Conservation (phyloP, 1,284 basidiomycete genomes). For the Rhodotorula glutinis region DNA sequence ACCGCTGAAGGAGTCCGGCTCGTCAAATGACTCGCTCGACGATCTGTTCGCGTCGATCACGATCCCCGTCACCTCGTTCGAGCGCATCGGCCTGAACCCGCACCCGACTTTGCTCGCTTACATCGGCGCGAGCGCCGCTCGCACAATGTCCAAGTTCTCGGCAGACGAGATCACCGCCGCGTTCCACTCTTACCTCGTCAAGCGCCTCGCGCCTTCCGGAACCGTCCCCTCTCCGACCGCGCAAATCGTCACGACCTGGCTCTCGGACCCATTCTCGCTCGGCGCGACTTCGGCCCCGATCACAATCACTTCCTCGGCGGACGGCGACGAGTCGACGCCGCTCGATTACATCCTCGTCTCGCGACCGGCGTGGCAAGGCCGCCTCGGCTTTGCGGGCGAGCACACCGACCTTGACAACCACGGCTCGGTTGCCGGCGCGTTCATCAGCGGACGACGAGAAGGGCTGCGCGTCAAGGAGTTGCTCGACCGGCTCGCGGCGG, state of each 20-base stretch:
- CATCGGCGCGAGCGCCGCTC: conserved; percentile 32
- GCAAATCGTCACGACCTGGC: conserved; percentile 51
- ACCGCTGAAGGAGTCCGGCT: conserved; percentile 10
- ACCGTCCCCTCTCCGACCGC: conserved; percentile 32
- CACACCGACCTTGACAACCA: conserved; percentile 55
- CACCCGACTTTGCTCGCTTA: conserved; percentile 42
- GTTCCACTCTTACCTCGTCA: conserved; percentile 49
- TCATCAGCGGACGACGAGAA: conserved; percentile 50
- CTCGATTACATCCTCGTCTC: conserved; percentile 54
- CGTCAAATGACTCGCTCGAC: neutral
- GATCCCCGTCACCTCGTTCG: conserved; percentile 38
- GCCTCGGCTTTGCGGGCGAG: conserved; percentile 56
- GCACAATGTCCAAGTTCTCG: conserved; percentile 34
- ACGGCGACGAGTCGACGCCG: conserved; percentile 48
- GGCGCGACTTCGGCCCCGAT: conserved; percentile 56
- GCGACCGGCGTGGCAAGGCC: conserved; percentile 51
- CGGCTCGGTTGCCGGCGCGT: conserved; percentile 53
- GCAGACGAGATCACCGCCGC: conserved; percentile 45
- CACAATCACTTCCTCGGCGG: conserved; percentile 37
- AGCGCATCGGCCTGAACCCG: conserved; percentile 18
- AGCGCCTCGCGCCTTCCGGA: conserved; percentile 38
- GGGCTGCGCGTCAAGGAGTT: conserved; percentile 47
- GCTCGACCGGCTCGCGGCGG: conserved; percentile 27
- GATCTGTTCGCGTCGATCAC: conserved; percentile 30
- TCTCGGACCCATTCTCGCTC: conserved; percentile 50